These are phyloP conservation scores for Neurospora sublineolata DNA, from an alignment of 495 filamentous ascomycete species.

Conservation along the genomic window DNA sequence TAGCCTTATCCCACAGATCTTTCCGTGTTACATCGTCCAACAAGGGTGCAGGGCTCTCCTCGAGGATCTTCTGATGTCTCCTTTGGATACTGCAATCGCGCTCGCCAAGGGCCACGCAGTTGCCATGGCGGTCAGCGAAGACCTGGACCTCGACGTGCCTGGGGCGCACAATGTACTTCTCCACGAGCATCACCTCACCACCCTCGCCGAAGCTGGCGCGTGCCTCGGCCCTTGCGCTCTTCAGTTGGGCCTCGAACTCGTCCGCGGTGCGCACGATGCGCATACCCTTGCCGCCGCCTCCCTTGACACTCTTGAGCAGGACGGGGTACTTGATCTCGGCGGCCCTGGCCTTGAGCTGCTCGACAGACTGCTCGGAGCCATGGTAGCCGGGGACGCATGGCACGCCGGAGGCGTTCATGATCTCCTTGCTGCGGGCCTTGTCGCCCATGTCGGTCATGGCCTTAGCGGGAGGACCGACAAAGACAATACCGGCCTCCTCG, in stretches of 20 bases:
- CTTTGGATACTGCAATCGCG: slow-evolving; percentile 80
- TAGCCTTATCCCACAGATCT: slow-evolving; percentile 88
- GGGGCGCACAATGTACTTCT: slow-evolving; percentile 91
- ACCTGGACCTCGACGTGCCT: slow-evolving; percentile 97
- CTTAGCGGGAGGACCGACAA: slow-evolving; percentile 84
- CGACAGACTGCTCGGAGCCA: slow-evolving; percentile 67
- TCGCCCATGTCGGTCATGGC: slow-evolving; percentile 98
- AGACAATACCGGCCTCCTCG: slow-evolving; percentile 80
- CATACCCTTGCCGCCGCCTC: slow-evolving; percentile 98
- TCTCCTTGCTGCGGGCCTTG: slow-evolving; percentile 83
- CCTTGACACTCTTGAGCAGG: slow-evolving; percentile 91
- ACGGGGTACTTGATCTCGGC: slow-evolving; percentile 82
- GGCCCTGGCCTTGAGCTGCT: slow-evolving; percentile 60
- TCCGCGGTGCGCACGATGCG: slow-evolving; percentile 65
- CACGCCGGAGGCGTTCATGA: slow-evolving; percentile 87
- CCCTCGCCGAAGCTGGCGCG: slow-evolving; percentile 82
- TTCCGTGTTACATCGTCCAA: slow-evolving; percentile 66
- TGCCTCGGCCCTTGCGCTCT: slow-evolving; percentile 82
- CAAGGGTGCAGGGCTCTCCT: slow-evolving; percentile 89
- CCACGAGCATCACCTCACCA: slow-evolving; percentile 81
- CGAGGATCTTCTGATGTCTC: slow-evolving; percentile 92
- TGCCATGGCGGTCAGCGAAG: slow-evolving; percentile 84
- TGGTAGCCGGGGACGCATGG: slow-evolving; percentile 97
- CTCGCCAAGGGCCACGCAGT: slow-evolving; percentile 74
- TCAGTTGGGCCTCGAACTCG: slow-evolving; percentile 72